Conservation (phyloP, 179 eudicot genomes). For the Silene coronaria region DNA sequence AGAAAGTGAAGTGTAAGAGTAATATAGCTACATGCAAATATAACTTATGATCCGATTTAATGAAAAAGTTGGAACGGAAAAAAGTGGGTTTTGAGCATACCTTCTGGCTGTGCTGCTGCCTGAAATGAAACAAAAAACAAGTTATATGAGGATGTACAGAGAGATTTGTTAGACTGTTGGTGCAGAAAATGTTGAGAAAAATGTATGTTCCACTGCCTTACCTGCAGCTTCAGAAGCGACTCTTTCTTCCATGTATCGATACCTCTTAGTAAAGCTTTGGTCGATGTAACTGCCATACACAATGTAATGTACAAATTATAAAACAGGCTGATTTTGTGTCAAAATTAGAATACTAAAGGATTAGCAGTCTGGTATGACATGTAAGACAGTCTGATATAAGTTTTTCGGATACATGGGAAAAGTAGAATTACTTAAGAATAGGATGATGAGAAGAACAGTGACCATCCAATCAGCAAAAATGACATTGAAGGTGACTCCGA, state of each 20-base stretch:
- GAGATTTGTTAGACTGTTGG: background rate
- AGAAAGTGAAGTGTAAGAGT: background rate
- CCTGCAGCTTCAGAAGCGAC: constrained; percentile 42
- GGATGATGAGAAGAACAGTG: constrained; percentile 62
- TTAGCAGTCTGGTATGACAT: background rate
- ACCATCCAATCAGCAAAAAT: constrained; percentile 82
- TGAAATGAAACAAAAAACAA: constrained; percentile 23
- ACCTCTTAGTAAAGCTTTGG: constrained; percentile 51
- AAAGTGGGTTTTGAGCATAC: constrained; percentile 27
- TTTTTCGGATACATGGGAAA: background rate
- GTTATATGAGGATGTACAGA: background rate
- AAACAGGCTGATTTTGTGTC: background rate
- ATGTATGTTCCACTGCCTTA: background rate
- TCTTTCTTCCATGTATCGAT: constrained; percentile 63
- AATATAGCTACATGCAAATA: too few relatives aligned
- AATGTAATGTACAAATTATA: background rate
- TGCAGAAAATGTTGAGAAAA: background rate
- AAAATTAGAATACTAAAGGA: background rate
- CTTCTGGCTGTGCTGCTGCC: constrained; percentile 41
- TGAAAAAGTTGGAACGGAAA: too few relatives aligned
- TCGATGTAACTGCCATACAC: constrained; percentile 45
- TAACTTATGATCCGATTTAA: too few relatives aligned
- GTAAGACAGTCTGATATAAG: background rate
- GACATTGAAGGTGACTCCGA: constrained; percentile 71
- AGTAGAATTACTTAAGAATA: constrained; percentile 42